Evolutionary conservation across 176 grass and related monocot genomes (phyloP), one percentile per base, ranked within the genome.

Genomic region (Elaeis guineensis): DNA sequence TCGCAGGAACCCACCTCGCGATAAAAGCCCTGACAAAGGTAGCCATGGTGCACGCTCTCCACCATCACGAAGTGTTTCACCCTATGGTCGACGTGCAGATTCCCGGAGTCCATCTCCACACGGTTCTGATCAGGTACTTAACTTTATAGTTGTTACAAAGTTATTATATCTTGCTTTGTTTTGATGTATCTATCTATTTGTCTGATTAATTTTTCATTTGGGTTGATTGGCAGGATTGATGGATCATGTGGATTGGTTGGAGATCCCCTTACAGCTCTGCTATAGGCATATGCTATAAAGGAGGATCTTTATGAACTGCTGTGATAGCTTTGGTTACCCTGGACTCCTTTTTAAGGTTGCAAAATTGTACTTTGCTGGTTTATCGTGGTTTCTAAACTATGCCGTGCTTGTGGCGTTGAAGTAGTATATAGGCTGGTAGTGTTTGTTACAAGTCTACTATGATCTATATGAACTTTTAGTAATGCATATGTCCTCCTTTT

Each of bases 1-100:
- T 69, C 73, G 66, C 24, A 77, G 58, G 22, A 74, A 39, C 7
- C 49, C 73, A 57, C 78, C 79, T 64, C 82, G 64, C 19, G 39
- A 82, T 70, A 64, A 24, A 16, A 63, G 70, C 51, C 70, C 70
- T 19, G 59, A 63, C 3, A 73, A 55, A 63, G 70, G 8, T 21
- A 63, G 25, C 51, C 50, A 48, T 35, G 51, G 16, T 16, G 28
- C 11, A 48, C 24, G 29, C 14, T 73, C 70, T 0, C 59, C 70
- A 16, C 59, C n/a, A 63, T 63, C 70, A 55, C 60, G 16, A 16
- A 63, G 59, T 56, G 70, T 35, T 49, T 73, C 70, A 22, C 70
- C 70, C 26, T n/a, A 20, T 28, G 69, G 25, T 25, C 59, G 59
- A 5, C 51, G 59, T 73, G 59, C 57, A 30, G 23, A 48, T 63